A percentile compares a stretch with the other conserved stretches of the same genome.
phyloP scores from a whole-genome alignment of 2,329 filamentous ascomycete genomes.

The Exophiala sideris region DNA sequence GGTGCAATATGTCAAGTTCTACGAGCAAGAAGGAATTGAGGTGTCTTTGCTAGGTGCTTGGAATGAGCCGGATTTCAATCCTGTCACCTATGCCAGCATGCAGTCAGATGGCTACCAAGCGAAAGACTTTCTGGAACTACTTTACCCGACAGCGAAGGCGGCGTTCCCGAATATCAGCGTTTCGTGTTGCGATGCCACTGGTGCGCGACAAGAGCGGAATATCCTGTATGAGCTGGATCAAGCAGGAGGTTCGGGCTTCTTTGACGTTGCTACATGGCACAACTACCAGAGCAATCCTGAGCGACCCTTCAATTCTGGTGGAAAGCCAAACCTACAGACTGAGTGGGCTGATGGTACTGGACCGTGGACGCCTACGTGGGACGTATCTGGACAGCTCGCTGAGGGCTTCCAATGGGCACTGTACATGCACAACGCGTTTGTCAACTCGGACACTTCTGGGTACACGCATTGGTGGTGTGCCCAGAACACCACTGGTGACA shows the following conservation, averaged over 20 bases:
- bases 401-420: conserved; percentile 58
- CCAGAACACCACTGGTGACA: conserved; percentile 38
- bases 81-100: conserved; percentile 46
- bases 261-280: conserved; percentile 39
- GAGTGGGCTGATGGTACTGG: conserved; percentile 44
- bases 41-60: conserved; percentile 45
- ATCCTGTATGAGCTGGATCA: conserved; percentile 39
- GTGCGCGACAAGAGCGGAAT: conserved; percentile 40
- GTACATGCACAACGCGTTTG: conserved; percentile 50
- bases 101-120: conserved; percentile 46
- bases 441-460: conserved; percentile 48
- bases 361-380: conserved; percentile 44
- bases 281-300: conserved; percentile 17
- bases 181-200: conserved; percentile 46
- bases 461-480: conserved; percentile 57
- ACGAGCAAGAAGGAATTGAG: conserved; percentile 39
- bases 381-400: conserved; percentile 13
- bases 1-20: conserved; percentile 46
- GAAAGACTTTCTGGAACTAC: conserved; percentile 51
- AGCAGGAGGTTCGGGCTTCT: conserved; percentile 37
- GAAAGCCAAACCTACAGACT: conserved; percentile 13
- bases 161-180: conserved; percentile 39
- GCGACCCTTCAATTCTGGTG: conserved; percentile 9
- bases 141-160: conserved; percentile 40
- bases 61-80: conserved; percentile 44